Evolutionary conservation across 306 rosid species (phyloP), one percentile per base, ranked within the genome.

Genomic region (Quercus variabilis): DNA sequence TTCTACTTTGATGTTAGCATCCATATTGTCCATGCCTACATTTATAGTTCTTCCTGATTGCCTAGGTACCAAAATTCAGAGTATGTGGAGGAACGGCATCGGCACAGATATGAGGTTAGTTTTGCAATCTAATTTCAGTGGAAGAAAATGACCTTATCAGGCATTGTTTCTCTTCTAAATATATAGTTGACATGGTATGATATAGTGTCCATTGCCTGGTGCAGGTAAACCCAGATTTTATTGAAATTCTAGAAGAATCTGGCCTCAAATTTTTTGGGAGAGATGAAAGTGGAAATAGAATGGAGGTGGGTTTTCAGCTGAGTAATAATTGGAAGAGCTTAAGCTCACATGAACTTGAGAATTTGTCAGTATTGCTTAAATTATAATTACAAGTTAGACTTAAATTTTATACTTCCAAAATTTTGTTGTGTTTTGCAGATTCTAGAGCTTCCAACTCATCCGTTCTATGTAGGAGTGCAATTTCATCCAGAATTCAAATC

Each of bases 401-500:
- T 60, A 28, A 73, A 82, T 25, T 10, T 33, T 56, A 23, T 55
- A 17, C 51, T 70, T 71, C 55, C 23, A 58, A 67, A 75, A 82
- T 71, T 68, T 59, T 69, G 78, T 73, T 31, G 75, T 86, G 15
- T 58, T 78, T 18, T 76, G 83, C 97, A 96, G 99, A 90, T 96
- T 85, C 83, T 93, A 52, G 99, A 96, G 89, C 89, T 91, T 83
- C 96, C 97, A 78, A 82, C 85, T 76, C 99, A 96, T 89, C 94
- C 97, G 69, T 96, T 85, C 88, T 96, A 87, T 56, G 91, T 96
- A 33, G 97, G 99, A 41, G 97, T 89, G 81, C 99, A 96, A 82
- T 96, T 96, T 82, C 98, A 96, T 84, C 99, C 98, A 33, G 99
- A 96, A 86, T 96, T 96, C 81, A 96, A 96, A 88, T 96, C 99